Evolutionary conservation across 1,284 basidiomycete genomes (phyloP).

Genomic region (Coniferiporia sulphurascens): DNA sequence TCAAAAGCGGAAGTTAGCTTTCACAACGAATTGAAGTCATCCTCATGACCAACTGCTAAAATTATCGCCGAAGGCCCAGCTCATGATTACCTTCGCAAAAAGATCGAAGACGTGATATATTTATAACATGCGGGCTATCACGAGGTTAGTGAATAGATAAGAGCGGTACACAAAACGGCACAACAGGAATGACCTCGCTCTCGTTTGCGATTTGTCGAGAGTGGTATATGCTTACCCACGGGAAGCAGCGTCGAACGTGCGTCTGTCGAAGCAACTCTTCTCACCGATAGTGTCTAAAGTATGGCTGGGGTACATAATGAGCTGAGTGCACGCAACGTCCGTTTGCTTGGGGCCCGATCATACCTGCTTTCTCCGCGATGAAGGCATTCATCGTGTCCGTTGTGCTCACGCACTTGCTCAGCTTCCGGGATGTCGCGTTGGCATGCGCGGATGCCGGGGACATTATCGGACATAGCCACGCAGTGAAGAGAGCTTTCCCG

Average conservation of each 20-base stretch:
- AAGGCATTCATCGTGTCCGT: neutral
- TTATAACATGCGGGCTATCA: neutral
- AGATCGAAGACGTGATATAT: neutral
- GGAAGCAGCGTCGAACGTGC: neutral
- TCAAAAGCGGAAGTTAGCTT: no score
- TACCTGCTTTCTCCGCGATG: neutral
- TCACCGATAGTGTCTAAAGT: neutral
- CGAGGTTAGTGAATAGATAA: neutral
- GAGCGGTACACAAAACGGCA: neutral
- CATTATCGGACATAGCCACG: constrained; percentile 32
- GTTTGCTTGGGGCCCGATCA: no score
- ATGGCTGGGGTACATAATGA: neutral
- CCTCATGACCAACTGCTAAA: no score
- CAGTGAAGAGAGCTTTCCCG: constrained; percentile 38
- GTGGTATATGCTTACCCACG: neutral
- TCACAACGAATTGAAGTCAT: no score
- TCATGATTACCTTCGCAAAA: no score
- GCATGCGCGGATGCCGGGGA: constrained; percentile 18
- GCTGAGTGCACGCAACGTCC: no score
- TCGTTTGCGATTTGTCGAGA: neutral
- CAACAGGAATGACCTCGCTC: neutral
- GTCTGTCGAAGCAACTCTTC: neutral
- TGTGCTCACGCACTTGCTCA: neutral
- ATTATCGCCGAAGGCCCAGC: no score
- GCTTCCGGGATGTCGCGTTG: neutral